Conservation (phyloP, 192 early-diverging fungal species). For the Phycomyces nitens region DNA sequence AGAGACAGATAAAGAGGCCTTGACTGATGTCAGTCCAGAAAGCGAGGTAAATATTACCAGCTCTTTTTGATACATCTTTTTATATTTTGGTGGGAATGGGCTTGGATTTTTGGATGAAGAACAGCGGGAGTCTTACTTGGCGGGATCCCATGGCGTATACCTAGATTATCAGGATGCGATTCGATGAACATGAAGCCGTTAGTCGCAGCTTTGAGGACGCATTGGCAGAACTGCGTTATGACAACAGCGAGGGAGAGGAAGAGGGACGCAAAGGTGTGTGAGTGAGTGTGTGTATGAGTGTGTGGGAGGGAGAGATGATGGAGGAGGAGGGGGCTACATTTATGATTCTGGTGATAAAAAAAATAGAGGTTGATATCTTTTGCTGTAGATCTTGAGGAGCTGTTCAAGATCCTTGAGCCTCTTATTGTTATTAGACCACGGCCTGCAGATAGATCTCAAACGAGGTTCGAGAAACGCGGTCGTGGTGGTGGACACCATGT, state of each 20-base stretch:
- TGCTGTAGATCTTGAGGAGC: neutral
- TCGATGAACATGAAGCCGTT: conserved; percentile 24
- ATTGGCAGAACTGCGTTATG: conserved; percentile 19
- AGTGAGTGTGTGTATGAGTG: neutral
- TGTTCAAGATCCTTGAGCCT: neutral
- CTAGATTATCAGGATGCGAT: conserved; percentile 23
- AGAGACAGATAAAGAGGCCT: conserved; percentile 14
- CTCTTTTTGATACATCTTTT: neutral
- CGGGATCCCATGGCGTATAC: neutral
- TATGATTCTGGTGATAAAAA: too few relatives aligned
- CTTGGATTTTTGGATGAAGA: too few relatives aligned
- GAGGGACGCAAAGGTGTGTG: conserved; percentile 2
- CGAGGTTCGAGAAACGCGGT: conserved; percentile 15
- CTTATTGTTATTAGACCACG: neutral
- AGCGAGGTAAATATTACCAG: conserved; percentile 16
- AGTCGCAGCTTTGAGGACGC: conserved; percentile 25
- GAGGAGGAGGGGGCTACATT: too few relatives aligned
- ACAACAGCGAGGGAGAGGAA: conserved; percentile 8
- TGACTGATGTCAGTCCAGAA: conserved; percentile 18
- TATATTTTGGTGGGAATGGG: neutral
- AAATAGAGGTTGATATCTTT: neutral
- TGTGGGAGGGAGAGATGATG: neutral
- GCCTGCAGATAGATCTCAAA: neutral
- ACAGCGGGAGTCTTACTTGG: too few relatives aligned
- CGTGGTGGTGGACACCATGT: neutral